A percentile compares a stretch with the other conserved stretches of the same genome.
Conservation (phyloP, 2,329 filamentous ascomycete species). For the Colletotrichum sp. region DNA sequence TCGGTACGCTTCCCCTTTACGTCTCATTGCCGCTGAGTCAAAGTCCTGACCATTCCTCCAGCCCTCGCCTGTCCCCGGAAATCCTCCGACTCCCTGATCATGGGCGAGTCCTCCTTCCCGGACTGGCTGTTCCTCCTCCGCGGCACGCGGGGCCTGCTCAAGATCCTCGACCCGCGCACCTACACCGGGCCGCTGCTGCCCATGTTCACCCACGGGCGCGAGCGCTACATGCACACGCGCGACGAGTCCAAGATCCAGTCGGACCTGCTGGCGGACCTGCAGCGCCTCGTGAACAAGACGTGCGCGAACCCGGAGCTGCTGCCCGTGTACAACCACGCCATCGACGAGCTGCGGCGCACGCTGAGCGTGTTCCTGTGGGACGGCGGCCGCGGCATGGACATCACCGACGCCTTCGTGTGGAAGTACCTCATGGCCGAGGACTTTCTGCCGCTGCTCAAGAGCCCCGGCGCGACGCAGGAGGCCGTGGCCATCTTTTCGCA, state of each 20-base stretch:
- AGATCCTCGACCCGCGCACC: slow-evolving; percentile 22
- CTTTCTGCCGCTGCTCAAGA: slow-evolving; percentile 38
- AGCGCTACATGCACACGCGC: slow-evolving; percentile 24
- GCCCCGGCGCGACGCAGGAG: slow-evolving; percentile 28
- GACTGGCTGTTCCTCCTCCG: slow-evolving; percentile 37
- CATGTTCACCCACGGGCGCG: slow-evolving; percentile 27
- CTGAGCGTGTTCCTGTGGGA: slow-evolving; percentile 21
- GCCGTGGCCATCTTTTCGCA: slow-evolving; percentile 39
- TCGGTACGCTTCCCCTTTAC: slow-evolving; percentile 24
- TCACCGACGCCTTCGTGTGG: slow-evolving; percentile 45
- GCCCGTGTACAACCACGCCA: slow-evolving; percentile 23
- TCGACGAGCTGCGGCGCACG: slow-evolving; percentile 25
- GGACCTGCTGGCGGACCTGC: slow-evolving; percentile 25
- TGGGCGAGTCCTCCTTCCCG: slow-evolving; percentile 31
- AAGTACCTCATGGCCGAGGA: slow-evolving; percentile 39
- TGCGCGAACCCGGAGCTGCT: slow-evolving; percentile 24
- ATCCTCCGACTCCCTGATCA: slow-evolving; percentile 32
- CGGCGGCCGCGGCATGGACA: slow-evolving; percentile 31
- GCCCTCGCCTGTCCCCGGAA: slow-evolving; percentile 32
- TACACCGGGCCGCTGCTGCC: slow-evolving; percentile 23
- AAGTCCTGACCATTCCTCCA: neutral
- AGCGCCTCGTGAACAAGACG: slow-evolving; percentile 22
- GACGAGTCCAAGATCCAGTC: slow-evolving; percentile 9
- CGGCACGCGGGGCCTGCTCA: slow-evolving; percentile 29
- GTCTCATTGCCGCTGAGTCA: neutral